Conservation (phyloP, 805 yeast species). For the Sporopachydermia quercuum region DNA sequence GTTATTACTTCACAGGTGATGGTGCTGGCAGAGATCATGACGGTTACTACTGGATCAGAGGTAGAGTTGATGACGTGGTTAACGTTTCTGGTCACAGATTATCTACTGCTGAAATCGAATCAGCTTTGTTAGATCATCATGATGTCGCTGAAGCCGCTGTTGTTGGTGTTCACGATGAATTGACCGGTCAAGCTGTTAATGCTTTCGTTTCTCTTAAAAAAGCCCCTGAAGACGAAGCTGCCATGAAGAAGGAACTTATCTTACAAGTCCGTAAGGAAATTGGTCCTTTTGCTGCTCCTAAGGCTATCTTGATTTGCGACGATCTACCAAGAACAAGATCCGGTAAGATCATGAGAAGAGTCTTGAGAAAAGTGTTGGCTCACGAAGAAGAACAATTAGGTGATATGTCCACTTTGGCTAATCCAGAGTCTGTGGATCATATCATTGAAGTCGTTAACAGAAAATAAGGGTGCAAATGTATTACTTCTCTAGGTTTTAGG, state of each 20-base stretch:
- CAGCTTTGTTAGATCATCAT: conserved; percentile 68
- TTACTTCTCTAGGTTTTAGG: too few species aligned
- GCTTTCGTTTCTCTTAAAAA: conserved; percentile 65
- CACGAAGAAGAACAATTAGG: conserved; percentile 91
- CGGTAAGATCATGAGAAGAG: conserved; percentile 97
- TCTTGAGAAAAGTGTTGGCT: conserved; percentile 80
- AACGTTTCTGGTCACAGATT: conserved; percentile 96
- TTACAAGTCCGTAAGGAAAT: conserved; percentile 84
- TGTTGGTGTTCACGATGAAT: conserved; percentile 85
- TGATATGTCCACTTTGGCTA: conserved; percentile 77
- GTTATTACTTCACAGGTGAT: conserved; percentile 92
- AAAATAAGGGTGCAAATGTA: conserved; percentile 2
- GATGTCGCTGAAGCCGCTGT: conserved; percentile 92
- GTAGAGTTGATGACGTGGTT: conserved; percentile 97
- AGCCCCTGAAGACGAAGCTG: conserved; percentile 20
- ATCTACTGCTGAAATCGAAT: conserved; percentile 97
- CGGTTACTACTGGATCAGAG: conserved; percentile 95
- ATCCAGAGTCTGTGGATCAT: conserved; percentile 70
- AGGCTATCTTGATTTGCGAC: conserved; percentile 63
- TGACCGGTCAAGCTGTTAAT: conserved; percentile 95
- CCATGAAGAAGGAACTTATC: conserved; percentile 54
- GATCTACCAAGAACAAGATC: conserved; percentile 98
- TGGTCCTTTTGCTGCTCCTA: conserved; percentile 93
- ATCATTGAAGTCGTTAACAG: conserved; percentile 52
- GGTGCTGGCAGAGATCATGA: conserved; percentile 97